Conservation (phyloP, 345 rosid genomes). For the Alliaria petiolata region DNA sequence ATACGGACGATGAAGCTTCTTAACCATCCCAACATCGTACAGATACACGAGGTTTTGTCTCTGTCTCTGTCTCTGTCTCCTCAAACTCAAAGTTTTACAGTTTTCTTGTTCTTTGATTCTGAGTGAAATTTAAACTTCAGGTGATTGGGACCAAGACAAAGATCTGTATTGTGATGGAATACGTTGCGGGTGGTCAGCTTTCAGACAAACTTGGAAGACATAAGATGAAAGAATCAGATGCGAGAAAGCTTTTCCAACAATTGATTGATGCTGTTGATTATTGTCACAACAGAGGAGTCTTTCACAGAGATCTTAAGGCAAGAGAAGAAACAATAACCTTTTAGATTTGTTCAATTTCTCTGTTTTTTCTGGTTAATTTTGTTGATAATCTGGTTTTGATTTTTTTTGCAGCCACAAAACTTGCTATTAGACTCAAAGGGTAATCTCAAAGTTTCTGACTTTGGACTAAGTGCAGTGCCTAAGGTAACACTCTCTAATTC, state of each 20-base stretch:
- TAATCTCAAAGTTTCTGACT: conserved; percentile 84
- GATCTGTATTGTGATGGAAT: conserved; percentile 88
- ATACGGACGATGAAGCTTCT: conserved; percentile 85
- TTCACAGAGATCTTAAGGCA: conserved; percentile 90
- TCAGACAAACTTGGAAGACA: conserved; percentile 75
- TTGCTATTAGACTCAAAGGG: conserved; percentile 70
- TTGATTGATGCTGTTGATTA: conserved; percentile 81
- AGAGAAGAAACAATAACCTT: background rate
- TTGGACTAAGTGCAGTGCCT: conserved; percentile 69
- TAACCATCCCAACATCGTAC: conserved; percentile 73
- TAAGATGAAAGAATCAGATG: conserved; percentile 62
- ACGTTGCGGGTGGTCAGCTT: conserved; percentile 76
- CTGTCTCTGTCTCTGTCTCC: conserved; percentile 3
- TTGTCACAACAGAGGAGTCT: conserved; percentile 84
- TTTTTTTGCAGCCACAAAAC: conserved; percentile 67
- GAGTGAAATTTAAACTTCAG: conserved; percentile 34
- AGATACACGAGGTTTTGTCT: conserved; percentile 67
- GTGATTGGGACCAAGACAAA: conserved; percentile 85
- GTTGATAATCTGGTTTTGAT: too few relatives aligned
- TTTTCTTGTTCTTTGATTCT: background rate
- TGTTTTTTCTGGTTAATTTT: too few relatives aligned
- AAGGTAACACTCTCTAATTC: conserved; percentile 41
- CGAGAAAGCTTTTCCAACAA: conserved; percentile 79
- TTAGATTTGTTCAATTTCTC: background rate
- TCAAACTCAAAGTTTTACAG: background rate